A percentile compares a stretch with the other conserved stretches of the same genome.
phyloP scores from a whole-genome alignment of 495 filamentous ascomycete genomes.

The Hypoxylon lienhwacheense region DNA sequence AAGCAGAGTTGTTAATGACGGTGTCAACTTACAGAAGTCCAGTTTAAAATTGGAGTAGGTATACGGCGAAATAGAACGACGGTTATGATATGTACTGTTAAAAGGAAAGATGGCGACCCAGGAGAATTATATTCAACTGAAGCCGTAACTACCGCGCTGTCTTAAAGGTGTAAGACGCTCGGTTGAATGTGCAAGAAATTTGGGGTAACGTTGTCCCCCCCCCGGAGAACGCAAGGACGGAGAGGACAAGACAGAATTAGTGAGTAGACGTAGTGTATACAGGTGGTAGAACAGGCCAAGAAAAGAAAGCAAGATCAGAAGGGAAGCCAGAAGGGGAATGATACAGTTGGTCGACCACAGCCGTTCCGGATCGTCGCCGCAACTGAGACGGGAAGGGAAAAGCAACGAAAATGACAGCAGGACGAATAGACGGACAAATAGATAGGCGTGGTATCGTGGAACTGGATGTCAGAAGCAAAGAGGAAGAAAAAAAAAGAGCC shows the following conservation, averaged over 20 bases:
- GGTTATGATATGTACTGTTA: slow-evolving; percentile 16
- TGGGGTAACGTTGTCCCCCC: slow-evolving; percentile 13
- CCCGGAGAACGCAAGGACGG: slow-evolving; percentile 26
- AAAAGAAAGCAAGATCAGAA: slow-evolving; percentile 17
- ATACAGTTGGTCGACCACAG: slow-evolving; percentile 5
- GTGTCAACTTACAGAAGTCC: slow-evolving; percentile 11
- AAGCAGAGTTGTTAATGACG: not conserved
- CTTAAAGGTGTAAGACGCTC: slow-evolving; percentile 12
- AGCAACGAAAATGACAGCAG: slow-evolving; percentile 16
- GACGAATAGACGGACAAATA: no score
- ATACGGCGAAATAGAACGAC: slow-evolving; percentile 16
- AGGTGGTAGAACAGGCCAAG: slow-evolving; percentile 9
- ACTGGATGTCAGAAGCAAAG: slow-evolving; percentile 27
- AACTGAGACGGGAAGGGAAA: slow-evolving; percentile 20
- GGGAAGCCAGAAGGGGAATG: slow-evolving; percentile 8
- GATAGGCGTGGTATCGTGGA: slow-evolving; percentile 13
- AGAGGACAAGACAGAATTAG: slow-evolving; percentile 8
- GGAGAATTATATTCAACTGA: slow-evolving; percentile 24
- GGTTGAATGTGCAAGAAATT: slow-evolving; percentile 26
- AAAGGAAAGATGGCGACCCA: slow-evolving; percentile 9
- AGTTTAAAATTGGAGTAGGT: slow-evolving; percentile 8
- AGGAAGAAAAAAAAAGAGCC: slow-evolving; percentile 27
- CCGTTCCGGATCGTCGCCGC: slow-evolving; percentile 20
- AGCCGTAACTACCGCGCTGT: slow-evolving; percentile 16
- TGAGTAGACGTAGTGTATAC: no score